phyloP scores from a whole-genome alignment of 371 early-diverging fungal genomes.

The Massospora cicadina region DNA sequence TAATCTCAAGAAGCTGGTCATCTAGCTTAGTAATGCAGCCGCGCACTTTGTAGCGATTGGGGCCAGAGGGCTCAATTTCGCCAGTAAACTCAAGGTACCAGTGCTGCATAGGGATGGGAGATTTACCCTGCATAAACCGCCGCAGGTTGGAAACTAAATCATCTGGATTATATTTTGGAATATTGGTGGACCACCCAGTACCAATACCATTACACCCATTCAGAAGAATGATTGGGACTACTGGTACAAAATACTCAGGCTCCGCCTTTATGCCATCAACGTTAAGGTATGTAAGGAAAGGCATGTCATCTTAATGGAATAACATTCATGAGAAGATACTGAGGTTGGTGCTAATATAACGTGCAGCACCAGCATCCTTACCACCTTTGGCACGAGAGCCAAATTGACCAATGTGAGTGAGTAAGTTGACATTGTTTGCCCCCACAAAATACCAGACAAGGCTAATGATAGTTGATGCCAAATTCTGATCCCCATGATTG shows the following conservation, averaged over 20 bases:
- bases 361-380: conserved; percentile 94
- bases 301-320: conserved; percentile 81
- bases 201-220: too few species aligned
- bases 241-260: conserved; percentile 91
- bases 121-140: conserved; percentile 66
- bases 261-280: too few species aligned
- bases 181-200: conserved; percentile 85
- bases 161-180: conserved; percentile 81
- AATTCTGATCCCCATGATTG: conserved; percentile 95
- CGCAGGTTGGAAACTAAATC: too few species aligned
- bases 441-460: conserved; percentile 98
- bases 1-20: conserved; percentile 63
- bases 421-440: conserved; percentile 89
- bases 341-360: conserved; percentile 93
- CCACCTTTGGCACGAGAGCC: conserved; percentile 96
- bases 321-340: conserved; percentile 58
- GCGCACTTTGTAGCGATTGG: conserved; percentile 47
- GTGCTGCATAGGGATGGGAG: conserved; percentile 65
- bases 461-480: conserved; percentile 83
- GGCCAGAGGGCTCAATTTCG: too few species aligned
- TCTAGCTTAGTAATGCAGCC: conserved; percentile 56
- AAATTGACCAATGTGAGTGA: conserved; percentile 93
- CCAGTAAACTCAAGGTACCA: conserved; percentile 93
- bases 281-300: conserved; percentile 68
- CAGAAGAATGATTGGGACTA: conserved; percentile 93